Base-by-base conservation (phyloP, 2,329 filamentous ascomycete genomes). In the Xylaria digitata region DNA sequence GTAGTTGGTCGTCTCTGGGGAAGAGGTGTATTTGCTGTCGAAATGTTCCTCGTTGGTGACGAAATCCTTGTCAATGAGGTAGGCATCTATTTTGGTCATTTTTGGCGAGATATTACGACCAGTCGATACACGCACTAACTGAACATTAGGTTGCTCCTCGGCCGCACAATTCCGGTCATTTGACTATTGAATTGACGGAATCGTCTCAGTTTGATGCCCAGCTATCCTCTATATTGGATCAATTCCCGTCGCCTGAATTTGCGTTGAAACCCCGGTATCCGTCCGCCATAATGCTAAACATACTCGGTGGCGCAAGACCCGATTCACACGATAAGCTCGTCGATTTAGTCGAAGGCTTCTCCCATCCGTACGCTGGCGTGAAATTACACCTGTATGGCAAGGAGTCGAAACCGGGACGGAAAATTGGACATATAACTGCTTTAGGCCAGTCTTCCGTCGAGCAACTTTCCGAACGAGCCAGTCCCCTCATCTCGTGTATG, bases 341-440 rank as follows among this genome's bases (percentile, higher is more conserved):
- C 9, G 77, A 83, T 11, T 76, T 84, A 26, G 81, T 86, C 23
- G 77, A 84, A 42, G 74, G 74, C 3, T 77, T 81, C 45, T 84
- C 82, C 63, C 78, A 78, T 42, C 78, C 80, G 7, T 78, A 82
- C 43, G 82, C 83, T 68, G 85, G 84, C 58, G 80, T 85, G 15
- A 85, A 83, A 59, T 85, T 97, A 11, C 95, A 99, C 75, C 87
- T 97, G 53, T 99, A 99, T 81, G 94, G 94, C 75, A 98, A 98
- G 81, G 88, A 87, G 53, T 92, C 94, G 30, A 92, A 94, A 73
- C 93, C 92, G 4, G 91, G 93, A 40, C 90, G 96, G 52, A 99
- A 98, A 80, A 98, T 98, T 82, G 95, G 95, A 11, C 96, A 99
- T 78, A 88, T 99, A 72, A 98, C 94, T 0, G 82, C 97, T 43